Evolutionary conservation across 2,329 filamentous ascomycete genomes (phyloP).

Genomic region (Xylaria sp.): DNA sequence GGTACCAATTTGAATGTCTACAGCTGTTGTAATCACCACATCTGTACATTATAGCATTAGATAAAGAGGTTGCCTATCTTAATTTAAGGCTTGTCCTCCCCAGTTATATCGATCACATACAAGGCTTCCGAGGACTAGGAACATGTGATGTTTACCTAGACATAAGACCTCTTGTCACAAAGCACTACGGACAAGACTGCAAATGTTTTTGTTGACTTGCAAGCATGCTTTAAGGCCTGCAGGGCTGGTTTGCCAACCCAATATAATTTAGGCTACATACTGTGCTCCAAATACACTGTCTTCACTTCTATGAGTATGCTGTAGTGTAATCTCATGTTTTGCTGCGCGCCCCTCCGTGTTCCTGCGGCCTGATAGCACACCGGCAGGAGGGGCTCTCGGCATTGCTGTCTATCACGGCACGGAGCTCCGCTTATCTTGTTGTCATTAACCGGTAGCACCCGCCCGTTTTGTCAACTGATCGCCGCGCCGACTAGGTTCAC

Average conservation of each 20-base stretch:
- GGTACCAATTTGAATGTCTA: background rate
- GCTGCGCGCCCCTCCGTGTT: background rate
- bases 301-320: background rate
- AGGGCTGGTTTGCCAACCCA: background rate
- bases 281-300: too few species aligned
- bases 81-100: background rate
- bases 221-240: background rate
- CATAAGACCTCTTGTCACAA: background rate
- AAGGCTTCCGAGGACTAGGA: background rate
- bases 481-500: conserved; percentile 22
- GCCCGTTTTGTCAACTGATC: background rate
- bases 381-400: background rate
- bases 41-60: background rate
- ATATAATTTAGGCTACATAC: background rate
- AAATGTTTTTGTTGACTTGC: background rate
- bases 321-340: background rate
- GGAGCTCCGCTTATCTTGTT: background rate
- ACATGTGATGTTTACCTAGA: background rate
- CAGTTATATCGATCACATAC: background rate
- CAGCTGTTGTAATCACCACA: background rate
- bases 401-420: background rate
- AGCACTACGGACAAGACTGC: background rate
- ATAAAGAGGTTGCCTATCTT: background rate
- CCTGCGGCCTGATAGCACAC: background rate
- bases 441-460: background rate